A percentile compares a stretch with the other conserved stretches of the same genome.
These are phyloP conservation scores for Crucihimalaya himalaica DNA, from an alignment of 345 rosid genomes.

Conservation along the genomic window DNA sequence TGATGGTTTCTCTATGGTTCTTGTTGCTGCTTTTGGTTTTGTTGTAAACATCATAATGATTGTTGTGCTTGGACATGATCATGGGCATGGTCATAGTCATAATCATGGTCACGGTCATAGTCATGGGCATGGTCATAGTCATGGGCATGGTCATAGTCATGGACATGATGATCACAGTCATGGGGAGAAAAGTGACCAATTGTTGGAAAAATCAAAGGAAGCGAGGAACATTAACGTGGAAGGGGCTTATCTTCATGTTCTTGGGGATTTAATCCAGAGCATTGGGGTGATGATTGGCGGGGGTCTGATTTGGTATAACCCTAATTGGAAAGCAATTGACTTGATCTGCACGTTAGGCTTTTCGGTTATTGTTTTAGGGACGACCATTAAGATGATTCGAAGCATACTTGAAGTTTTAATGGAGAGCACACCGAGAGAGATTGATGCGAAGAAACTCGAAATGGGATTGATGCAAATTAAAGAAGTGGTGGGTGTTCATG, in stretches of 20 bases:
- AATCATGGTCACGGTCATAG: neutral
- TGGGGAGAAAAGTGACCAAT: slow-evolving; percentile 37
- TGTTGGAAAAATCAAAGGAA: slow-evolving; percentile 43
- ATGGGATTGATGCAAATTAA: slow-evolving; percentile 57
- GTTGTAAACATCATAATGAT: slow-evolving; percentile 45
- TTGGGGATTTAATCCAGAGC: slow-evolving; percentile 74
- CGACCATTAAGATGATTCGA: slow-evolving; percentile 62
- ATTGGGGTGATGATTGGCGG: slow-evolving; percentile 75
- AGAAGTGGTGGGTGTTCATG: slow-evolving; percentile 56
- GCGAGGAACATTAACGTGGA: slow-evolving; percentile 57
- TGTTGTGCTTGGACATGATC: slow-evolving; percentile 57
- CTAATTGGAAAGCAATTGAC: slow-evolving; percentile 68
- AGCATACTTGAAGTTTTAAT: slow-evolving; percentile 65
- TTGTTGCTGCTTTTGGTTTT: slow-evolving; percentile 62
- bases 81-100: slow-evolving; percentile 34
- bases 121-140: neutral
- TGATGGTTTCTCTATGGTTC: slow-evolving; percentile 62
- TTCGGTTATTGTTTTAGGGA: slow-evolving; percentile 61
- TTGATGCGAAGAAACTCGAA: slow-evolving; percentile 56
- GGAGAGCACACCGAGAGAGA: slow-evolving; percentile 78
- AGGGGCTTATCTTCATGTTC: slow-evolving; percentile 74
- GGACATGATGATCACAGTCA: neutral
- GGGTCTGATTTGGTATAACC: slow-evolving; percentile 63
- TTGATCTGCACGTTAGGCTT: slow-evolving; percentile 69
- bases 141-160: slow-evolving; percentile 28